Percentiles rank a stretch among this genome's conserved stretches.
phyloP scores from a whole-genome alignment of 176 grass and related monocot species.

The Lolium multiflorum region DNA sequence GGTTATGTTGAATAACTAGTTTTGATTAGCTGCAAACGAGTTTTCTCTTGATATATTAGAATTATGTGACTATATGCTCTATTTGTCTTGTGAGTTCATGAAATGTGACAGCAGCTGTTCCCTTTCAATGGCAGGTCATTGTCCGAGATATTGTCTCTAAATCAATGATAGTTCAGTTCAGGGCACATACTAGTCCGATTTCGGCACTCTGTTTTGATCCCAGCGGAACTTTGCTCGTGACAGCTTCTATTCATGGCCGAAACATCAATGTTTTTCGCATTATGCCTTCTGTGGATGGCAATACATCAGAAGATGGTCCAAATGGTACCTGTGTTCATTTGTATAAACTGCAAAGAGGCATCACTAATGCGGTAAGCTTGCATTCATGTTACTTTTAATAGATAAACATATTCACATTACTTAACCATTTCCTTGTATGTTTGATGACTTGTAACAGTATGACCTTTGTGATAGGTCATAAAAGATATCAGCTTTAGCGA shows the following conservation, averaged over 20 bases:
- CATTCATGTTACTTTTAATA: conserved; percentile 14
- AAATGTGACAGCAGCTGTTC: conserved; percentile 38
- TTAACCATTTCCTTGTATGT: conserved; percentile 22
- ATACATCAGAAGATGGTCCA: conserved; percentile 58
- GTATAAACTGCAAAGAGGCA: conserved; percentile 91
- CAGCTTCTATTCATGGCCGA: conserved; percentile 88
- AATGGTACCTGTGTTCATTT: conserved; percentile 80
- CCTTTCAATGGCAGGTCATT: conserved; percentile 68
- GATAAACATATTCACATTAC: conserved; percentile 13
- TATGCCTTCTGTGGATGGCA: conserved; percentile 67
- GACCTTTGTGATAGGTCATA: conserved; percentile 72
- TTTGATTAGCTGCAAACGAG: neutral
- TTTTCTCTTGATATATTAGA: conserved; percentile 4
- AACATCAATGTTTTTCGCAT: conserved; percentile 94
- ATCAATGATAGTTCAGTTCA: conserved; percentile 88
- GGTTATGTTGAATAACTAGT: conserved; percentile 17
- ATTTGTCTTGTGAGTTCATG: conserved; percentile 30
- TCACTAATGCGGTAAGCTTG: conserved; percentile 82
- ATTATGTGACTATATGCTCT: neutral
- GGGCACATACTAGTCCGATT: conserved; percentile 92
- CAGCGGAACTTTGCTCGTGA: conserved; percentile 93
- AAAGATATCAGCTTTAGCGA: conserved; percentile 99
- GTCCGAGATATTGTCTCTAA: conserved; percentile 93
- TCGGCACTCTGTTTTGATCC: conserved; percentile 97
- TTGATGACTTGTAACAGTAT: conserved; percentile 42